Evolutionary conservation across 2,329 filamentous ascomycete species (phyloP).

Genomic region (Xylaria sp.): DNA sequence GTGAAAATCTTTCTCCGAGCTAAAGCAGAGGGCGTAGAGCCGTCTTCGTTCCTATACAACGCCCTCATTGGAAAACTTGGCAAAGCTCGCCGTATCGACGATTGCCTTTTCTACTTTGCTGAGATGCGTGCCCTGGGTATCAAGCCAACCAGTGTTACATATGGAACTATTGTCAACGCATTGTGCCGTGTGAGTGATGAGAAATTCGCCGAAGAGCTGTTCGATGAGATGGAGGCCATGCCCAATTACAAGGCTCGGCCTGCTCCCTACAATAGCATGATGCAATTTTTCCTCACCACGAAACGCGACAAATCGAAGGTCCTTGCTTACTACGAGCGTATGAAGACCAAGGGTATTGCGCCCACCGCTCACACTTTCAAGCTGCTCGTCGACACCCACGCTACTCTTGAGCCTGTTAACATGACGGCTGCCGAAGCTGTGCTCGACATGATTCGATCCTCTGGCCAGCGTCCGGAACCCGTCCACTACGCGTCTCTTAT

Average conservation of each 20-base stretch:
- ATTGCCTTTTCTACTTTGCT: conserved; percentile 97
- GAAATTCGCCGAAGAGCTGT: conserved; percentile 96
- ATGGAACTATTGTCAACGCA: conserved; percentile 97
- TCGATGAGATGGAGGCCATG: conserved; percentile 99
- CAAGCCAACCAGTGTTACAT: conserved; percentile 95
- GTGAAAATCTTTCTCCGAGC: conserved; percentile 97
- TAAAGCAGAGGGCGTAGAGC: conserved; percentile 92
- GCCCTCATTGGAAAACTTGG: conserved; percentile 97
- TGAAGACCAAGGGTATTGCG: conserved; percentile 85
- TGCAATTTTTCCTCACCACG: conserved; percentile 98
- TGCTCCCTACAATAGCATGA: conserved; percentile 98
- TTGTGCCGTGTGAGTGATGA: conserved; percentile 97
- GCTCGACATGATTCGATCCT: conserved; percentile 77
- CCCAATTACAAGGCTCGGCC: conserved; percentile 98
- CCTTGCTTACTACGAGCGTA: conserved; percentile 91
- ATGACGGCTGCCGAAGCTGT: conserved; percentile 89
- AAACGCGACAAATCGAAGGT: conserved; percentile 97
- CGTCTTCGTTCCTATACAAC: conserved; percentile 97
- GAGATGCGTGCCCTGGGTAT: conserved; percentile 96
- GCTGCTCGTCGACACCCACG: conserved; percentile 93
- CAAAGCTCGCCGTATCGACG: conserved; percentile 96
- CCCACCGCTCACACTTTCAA: conserved; percentile 98
- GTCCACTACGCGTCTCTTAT: conserved; percentile 97
- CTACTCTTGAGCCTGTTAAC: conserved; percentile 89
- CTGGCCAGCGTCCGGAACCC: conserved; percentile 82